These are phyloP conservation scores for Pichia sp. DNA, from an alignment of 1,139 yeast species.

Conservation along the genomic window DNA sequence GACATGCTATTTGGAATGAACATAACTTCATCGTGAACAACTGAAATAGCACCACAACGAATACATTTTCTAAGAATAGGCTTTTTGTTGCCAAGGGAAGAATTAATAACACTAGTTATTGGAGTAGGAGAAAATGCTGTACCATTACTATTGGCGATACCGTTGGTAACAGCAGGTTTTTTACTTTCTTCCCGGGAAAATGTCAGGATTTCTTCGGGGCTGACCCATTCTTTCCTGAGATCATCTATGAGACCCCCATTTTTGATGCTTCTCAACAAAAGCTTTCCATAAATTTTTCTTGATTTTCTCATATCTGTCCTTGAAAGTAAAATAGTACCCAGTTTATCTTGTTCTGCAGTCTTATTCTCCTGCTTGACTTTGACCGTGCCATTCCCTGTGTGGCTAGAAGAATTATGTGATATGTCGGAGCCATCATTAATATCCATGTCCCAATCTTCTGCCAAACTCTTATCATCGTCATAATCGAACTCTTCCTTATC, in stretches of 20 bases:
- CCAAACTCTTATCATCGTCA: neutral
- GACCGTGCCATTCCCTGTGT: neutral
- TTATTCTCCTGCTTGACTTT: neutral
- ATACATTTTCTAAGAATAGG: conserved; percentile 48
- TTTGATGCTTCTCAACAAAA: conserved; percentile 21
- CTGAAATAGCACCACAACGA: conserved; percentile 62
- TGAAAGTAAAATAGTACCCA: neutral
- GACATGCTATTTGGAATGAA: conserved; percentile 25
- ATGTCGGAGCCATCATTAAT: neutral
- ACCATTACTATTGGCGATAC: neutral
- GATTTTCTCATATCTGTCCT: conserved; percentile 21
- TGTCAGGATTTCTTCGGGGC: conserved; percentile 25
- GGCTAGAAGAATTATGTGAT: neutral
- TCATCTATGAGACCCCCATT: conserved; percentile 29
- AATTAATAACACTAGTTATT: neutral
- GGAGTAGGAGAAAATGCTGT: neutral
- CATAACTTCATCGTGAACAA: conserved; percentile 39
- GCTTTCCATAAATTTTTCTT: conserved; percentile 17
- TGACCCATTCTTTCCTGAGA: conserved; percentile 27
- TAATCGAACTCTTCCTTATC: conserved; percentile 1
- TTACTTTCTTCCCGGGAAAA: conserved; percentile 11
- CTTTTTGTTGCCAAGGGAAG: neutral
- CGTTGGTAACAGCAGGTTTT: conserved; percentile 14
- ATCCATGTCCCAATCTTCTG: conserved; percentile 6
- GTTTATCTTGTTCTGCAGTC: neutral